These are phyloP conservation scores for Ochetophila trinervis DNA, from an alignment of 306 rosid species.

Conservation along the genomic window DNA sequence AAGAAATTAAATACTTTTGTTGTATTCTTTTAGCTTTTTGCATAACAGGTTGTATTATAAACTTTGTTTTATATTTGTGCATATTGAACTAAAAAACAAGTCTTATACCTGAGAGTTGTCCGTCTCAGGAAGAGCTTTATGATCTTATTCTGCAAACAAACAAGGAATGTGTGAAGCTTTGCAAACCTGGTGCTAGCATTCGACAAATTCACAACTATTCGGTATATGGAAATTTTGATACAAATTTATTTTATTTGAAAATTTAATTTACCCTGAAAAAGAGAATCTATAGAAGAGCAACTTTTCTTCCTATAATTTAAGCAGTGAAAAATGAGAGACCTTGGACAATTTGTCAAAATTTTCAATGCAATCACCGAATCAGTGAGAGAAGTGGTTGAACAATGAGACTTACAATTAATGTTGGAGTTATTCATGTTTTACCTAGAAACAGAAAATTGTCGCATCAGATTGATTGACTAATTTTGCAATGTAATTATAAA, in stretches of 20 bases:
- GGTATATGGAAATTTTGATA: slow-evolving; percentile 34
- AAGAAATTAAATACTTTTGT: not conserved
- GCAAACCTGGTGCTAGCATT: slow-evolving; percentile 81
- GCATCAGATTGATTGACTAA: no score
- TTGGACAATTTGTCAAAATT: no score
- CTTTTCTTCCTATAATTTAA: not conserved
- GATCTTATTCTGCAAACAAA: slow-evolving; percentile 75
- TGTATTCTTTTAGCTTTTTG: not conserved
- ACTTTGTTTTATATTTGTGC: not conserved
- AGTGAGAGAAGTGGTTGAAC: no score
- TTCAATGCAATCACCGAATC: no score
- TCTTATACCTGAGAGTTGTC: slow-evolving; percentile 10
- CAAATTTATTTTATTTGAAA: not conserved
- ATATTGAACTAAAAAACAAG: not conserved
- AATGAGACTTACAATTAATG: no score
- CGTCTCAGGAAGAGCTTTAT: slow-evolving; percentile 83
- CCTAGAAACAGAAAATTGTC: no score
- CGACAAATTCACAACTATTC: slow-evolving; percentile 76
- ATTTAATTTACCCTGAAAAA: slow-evolving; percentile 9
- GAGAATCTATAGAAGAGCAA: not conserved
- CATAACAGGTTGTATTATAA: not conserved
- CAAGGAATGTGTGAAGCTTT: slow-evolving; percentile 76
- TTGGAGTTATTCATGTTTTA: no score
- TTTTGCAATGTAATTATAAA: no score
- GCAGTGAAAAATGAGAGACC: not conserved